Conservation (phyloP, 257 asterid genomes). For the Solanum sejunctum region DNA sequence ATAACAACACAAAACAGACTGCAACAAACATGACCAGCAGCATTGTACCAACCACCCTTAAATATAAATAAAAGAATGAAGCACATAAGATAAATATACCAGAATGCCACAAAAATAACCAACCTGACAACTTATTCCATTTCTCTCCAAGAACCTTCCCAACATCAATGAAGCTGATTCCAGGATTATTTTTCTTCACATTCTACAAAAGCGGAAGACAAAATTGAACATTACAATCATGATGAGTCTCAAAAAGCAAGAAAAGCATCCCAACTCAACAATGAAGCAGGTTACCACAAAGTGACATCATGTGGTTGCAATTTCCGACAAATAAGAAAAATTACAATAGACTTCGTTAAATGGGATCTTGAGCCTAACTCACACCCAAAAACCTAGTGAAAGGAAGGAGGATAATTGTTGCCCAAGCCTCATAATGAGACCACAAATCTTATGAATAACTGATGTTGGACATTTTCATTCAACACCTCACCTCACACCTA, state of each 20-base stretch:
- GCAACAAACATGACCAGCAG: neutral
- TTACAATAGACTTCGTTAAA: neutral
- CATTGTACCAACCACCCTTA: neutral
- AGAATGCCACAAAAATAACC: conserved; percentile 12
- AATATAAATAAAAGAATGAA: neutral
- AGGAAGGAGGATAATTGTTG: neutral
- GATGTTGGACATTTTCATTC: neutral
- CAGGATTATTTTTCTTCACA: conserved; percentile 67
- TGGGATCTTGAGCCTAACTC: neutral
- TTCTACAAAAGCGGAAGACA: conserved; percentile 22
- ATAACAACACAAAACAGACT: conserved; percentile 9
- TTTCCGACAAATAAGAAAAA: neutral
- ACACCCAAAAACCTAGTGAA: neutral
- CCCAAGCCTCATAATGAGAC: neutral
- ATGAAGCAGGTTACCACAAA: neutral
- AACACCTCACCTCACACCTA: no score
- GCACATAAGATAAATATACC: neutral
- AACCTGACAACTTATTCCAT: conserved; percentile 88
- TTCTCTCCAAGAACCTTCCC: conserved; percentile 78
- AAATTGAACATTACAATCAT: neutral
- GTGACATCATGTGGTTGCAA: neutral
- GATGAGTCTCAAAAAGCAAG: neutral
- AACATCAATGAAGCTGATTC: conserved; percentile 57
- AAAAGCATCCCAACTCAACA: neutral
- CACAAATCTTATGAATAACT: neutral